Conservation (phyloP, 1,284 basidiomycete genomes). For the Phellinidium pouzarii region DNA sequence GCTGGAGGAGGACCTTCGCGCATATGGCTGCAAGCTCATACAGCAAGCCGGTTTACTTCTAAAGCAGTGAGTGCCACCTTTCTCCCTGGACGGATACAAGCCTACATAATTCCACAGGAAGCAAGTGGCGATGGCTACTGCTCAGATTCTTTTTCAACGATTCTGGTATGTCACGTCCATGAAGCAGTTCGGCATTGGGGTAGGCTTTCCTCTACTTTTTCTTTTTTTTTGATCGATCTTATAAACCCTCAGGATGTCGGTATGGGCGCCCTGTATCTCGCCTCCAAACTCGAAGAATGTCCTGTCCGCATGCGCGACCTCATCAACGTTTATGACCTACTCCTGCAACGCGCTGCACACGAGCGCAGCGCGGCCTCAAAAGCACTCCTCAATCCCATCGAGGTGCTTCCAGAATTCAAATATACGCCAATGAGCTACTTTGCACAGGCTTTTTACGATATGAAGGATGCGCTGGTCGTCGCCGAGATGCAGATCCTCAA, state of each 20-base stretch:
- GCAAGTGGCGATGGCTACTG: conserved; percentile 93
- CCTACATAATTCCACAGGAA: conserved; percentile 51
- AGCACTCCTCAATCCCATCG: conserved; percentile 20
- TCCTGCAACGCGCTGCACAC: conserved; percentile 61
- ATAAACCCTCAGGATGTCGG: conserved; percentile 66
- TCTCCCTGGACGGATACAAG: background rate
- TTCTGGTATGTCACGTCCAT: conserved; percentile 97
- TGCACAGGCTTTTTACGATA: conserved; percentile 74
- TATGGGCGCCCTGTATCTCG: conserved; percentile 90
- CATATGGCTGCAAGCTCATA: conserved; percentile 87
- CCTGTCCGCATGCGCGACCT: conserved; percentile 88
- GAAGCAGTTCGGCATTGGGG: conserved; percentile 87
- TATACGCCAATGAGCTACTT: conserved; percentile 86
- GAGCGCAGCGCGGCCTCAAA: conserved; percentile 22
- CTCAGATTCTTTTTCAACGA: conserved; percentile 92
- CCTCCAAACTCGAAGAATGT: conserved; percentile 94
- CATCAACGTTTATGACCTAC: conserved; percentile 89
- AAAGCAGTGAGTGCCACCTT: conserved; percentile 56
- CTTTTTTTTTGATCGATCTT: conserved; percentile 9
- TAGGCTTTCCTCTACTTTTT: conserved; percentile 34
- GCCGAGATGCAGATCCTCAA: conserved; percentile 98
- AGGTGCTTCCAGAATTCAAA: conserved; percentile 44
- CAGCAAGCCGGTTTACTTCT: conserved; percentile 91
- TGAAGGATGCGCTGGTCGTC: conserved; percentile 86
- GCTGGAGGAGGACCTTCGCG: conserved; percentile 81